A percentile compares a stretch with the other conserved stretches of the same genome.
Evolutionary conservation across 768 basidiomycete genomes (phyloP).

Genomic region (Thelephora aurantiotincta): DNA sequence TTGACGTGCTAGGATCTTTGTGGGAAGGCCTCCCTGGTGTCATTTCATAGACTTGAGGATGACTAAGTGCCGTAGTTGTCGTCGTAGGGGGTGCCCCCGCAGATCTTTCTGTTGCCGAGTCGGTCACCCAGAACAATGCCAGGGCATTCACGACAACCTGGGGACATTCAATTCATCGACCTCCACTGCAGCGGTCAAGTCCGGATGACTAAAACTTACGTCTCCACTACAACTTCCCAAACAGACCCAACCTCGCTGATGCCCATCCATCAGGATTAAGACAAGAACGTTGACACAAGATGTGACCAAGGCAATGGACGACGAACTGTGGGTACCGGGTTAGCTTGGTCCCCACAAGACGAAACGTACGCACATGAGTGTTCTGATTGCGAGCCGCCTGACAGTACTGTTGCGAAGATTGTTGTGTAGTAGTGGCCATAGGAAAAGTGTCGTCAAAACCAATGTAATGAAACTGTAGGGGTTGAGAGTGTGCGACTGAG

Average conservation of each 20-base stretch:
- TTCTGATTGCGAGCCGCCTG: constrained; percentile 25
- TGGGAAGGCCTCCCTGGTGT: too few species aligned
- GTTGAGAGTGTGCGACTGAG: background rate
- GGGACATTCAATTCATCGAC: too few species aligned
- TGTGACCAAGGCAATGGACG: constrained; percentile 31
- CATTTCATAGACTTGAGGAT: too few species aligned
- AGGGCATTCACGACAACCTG: too few species aligned
- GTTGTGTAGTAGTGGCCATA: constrained; percentile 30
- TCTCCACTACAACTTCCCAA: constrained; percentile 26
- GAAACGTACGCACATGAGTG: constrained; percentile 22
- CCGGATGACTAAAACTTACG: constrained; percentile 10
- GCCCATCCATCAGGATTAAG: constrained; percentile 30
- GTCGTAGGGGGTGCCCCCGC: too few species aligned
- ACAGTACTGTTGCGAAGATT: constrained; percentile 20
- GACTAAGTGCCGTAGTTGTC: too few species aligned
- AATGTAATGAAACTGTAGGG: constrained; percentile 19
- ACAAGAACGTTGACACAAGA: constrained; percentile 34
- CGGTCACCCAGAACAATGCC: too few species aligned
- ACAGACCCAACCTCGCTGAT: constrained; percentile 34
- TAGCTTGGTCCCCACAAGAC: background rate
- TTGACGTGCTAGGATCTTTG: too few species aligned
- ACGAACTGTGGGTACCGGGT: constrained; percentile 19
- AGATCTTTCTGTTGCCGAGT: too few species aligned
- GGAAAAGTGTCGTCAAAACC: constrained; percentile 27
- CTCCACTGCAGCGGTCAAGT: too few species aligned